Evolutionary conservation across 805 yeast species (phyloP).

Genomic region (Vanderwaltozyma tropicalis): DNA sequence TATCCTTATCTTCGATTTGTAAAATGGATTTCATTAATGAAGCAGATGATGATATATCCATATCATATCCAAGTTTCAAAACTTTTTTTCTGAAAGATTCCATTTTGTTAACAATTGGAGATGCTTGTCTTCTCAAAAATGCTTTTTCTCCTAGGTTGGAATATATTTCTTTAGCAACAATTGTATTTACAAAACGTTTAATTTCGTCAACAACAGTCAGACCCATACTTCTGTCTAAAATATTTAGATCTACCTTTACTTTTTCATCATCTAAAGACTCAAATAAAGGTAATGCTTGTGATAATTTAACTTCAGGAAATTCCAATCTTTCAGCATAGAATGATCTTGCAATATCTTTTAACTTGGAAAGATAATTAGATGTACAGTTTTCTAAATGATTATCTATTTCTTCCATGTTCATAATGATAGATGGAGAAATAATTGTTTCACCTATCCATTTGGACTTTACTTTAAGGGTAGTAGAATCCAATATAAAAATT

Average conservation of each 20-base stretch:
- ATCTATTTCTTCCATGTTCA: conserved; percentile 14
- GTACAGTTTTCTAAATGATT: conserved; percentile 6
- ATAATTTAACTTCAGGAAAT: conserved; percentile 9
- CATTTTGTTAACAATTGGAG: conserved; percentile 73
- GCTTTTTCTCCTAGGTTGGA: conserved; percentile 71
- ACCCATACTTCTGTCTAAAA: conserved; percentile 51
- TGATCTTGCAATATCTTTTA: conserved; percentile 16
- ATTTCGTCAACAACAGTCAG: conserved; percentile 62
- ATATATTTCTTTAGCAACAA: conserved; percentile 73
- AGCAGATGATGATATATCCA: conserved; percentile 68
- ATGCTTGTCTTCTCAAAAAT: conserved; percentile 74
- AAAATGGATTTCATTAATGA: conserved; percentile 64
- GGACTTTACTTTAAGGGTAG: conserved; percentile 60
- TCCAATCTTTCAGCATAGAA: conserved; percentile 19
- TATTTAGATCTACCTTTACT: conserved; percentile 59
- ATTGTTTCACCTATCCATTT: conserved; percentile 67
- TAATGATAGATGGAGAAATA: conserved; percentile 42
- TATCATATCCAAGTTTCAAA: conserved; percentile 49
- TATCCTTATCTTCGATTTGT: conserved; percentile 46
- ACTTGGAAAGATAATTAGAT: conserved; percentile 1
- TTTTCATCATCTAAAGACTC: conserved; percentile 82
- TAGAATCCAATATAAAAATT: conserved; percentile 66
- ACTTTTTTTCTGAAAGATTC: conserved; percentile 70
- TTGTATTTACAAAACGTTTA: conserved; percentile 67
- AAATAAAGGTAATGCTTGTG: conserved; percentile 47